Evolutionary conservation across 495 filamentous ascomycete species (phyloP).

Genomic region (Entonaema liquescens): DNA sequence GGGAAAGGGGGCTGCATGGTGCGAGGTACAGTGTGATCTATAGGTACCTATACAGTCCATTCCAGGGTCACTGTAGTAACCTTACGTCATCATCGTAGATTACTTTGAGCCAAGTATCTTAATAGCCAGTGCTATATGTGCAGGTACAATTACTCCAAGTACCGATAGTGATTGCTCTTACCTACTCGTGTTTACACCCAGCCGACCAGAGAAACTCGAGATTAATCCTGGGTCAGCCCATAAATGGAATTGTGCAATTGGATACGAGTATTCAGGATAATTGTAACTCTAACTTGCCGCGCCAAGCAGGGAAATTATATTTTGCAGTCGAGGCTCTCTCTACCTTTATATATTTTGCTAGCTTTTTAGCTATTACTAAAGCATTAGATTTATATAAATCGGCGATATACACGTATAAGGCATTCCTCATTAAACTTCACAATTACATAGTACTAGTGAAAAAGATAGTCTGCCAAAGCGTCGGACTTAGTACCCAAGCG

Average conservation of each 20-base stretch:
- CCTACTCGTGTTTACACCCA: conserved; percentile 31
- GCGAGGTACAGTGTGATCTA: conserved; percentile 24
- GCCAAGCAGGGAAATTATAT: conserved; percentile 10
- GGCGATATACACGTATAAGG: neutral
- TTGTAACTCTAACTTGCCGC: conserved; percentile 10
- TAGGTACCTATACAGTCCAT: conserved; percentile 8
- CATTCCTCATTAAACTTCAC: too few relatives aligned
- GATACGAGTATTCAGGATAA: conserved; percentile 33
- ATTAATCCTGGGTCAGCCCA: conserved; percentile 14
- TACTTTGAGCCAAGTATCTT: conserved; percentile 18
- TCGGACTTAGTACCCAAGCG: neutral
- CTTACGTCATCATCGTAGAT: conserved; percentile 30
- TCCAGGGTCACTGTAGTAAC: conserved; percentile 19
- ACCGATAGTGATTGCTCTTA: conserved; percentile 12
- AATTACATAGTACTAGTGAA: too few relatives aligned
- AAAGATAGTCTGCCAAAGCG: too few relatives aligned
- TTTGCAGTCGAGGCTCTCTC: too few relatives aligned
- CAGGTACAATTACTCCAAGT: conserved; percentile 6
- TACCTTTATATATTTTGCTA: neutral
- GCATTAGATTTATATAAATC: neutral
- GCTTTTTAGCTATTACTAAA: neutral
- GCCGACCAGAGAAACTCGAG: conserved; percentile 20
- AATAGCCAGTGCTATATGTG: neutral
- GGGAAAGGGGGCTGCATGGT: conserved; percentile 23
- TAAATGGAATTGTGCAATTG: conserved; percentile 24